These are phyloP conservation scores for Elasticomyces elasticus DNA, from an alignment of 495 filamentous ascomycete species.

Conservation along the genomic window DNA sequence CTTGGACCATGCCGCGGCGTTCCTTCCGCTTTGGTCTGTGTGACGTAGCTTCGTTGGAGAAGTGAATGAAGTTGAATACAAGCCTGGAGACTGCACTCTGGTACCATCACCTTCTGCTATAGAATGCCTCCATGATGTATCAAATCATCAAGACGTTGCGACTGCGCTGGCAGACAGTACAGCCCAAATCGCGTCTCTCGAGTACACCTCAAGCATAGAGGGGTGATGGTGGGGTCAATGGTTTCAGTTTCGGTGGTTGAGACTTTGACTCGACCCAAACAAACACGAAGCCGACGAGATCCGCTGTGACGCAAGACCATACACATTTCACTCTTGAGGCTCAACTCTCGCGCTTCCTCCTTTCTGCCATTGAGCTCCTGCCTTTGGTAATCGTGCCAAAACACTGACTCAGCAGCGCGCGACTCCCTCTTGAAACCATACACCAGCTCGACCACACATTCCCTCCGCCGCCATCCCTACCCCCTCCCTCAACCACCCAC, in stretches of 20 bases:
- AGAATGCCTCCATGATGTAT: no score
- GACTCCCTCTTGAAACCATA: background rate
- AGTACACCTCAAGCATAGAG: background rate
- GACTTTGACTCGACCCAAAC: no score
- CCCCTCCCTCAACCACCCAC: background rate
- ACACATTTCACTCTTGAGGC: background rate
- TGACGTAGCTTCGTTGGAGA: background rate
- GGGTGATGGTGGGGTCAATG: no score
- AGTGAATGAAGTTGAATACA: background rate
- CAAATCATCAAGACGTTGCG: no score
- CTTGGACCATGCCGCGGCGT: background rate
- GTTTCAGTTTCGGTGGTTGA: no score
- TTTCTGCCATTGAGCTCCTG: no score
- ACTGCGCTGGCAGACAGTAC: no score
- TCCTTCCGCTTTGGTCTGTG: background rate
- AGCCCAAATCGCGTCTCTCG: no score
- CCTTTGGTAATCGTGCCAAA: no score
- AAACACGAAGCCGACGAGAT: background rate
- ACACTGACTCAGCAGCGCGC: no score
- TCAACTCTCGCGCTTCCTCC: no score
- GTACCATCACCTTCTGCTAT: no score
- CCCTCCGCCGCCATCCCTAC: background rate
- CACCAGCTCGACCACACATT: background rate
- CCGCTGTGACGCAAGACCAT: background rate
- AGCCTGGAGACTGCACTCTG: background rate